Evolutionary conservation across 257 asterid genomes (phyloP).

Genomic region (Rubia yunnanensis): DNA sequence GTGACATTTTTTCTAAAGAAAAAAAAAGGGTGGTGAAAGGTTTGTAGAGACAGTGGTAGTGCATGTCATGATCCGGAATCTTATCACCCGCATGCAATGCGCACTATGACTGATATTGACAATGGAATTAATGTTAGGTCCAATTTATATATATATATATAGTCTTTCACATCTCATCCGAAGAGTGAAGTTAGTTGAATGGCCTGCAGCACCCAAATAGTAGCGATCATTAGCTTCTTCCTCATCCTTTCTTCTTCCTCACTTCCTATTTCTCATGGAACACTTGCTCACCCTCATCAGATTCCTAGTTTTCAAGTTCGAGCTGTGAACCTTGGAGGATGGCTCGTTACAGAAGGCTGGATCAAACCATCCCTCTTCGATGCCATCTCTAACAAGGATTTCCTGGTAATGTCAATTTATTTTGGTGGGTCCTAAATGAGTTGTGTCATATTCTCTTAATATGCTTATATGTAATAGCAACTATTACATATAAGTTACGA

Average conservation of each 20-base stretch:
- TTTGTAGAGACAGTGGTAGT: background rate
- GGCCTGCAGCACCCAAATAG: background rate
- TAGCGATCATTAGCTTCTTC: background rate
- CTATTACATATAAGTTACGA: too few relatives aligned
- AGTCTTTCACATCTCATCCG: background rate
- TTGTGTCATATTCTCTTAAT: too few relatives aligned
- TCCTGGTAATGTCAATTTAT: conserved; percentile 36
- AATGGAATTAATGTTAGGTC: background rate
- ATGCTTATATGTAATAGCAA: too few relatives aligned
- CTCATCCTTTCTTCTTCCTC: conserved; percentile 1
- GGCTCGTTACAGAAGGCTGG: conserved; percentile 83
- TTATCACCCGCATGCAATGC: background rate
- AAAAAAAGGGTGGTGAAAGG: background rate
- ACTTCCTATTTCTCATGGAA: conserved; percentile 10
- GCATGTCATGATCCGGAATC: background rate
- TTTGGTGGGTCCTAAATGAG: too few relatives aligned
- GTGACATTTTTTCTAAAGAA: too few relatives aligned
- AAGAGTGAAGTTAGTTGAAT: background rate
- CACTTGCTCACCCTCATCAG: conserved; percentile 1
- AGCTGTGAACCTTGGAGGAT: conserved; percentile 75
- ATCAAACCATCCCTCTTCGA: conserved; percentile 63
- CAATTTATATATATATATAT: background rate
- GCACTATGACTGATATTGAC: background rate
- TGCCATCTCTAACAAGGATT: conserved; percentile 48
- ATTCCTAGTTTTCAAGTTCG: conserved; percentile 24